Percentiles rank a stretch among this genome's conserved stretches.
Conservation (phyloP, 208 protist species). For the Leishmania gerbilli region DNA sequence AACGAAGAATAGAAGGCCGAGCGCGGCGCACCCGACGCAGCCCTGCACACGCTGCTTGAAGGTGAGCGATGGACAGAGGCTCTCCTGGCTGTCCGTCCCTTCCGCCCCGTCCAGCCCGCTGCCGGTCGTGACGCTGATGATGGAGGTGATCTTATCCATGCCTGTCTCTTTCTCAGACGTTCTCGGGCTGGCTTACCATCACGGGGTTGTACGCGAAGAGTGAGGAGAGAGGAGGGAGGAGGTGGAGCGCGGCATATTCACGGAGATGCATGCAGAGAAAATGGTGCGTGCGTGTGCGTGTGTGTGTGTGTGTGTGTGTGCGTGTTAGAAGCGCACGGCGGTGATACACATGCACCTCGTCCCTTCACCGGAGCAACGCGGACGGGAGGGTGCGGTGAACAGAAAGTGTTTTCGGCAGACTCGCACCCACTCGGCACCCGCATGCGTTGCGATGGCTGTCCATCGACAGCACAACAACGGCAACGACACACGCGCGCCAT, state of each 20-base stretch:
- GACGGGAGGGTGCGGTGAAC: neutral
- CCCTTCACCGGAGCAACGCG: too few species aligned
- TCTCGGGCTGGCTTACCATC: neutral
- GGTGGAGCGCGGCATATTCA: neutral
- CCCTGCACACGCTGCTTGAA: conserved; percentile 77
- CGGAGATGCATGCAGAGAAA: neutral
- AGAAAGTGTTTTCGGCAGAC: neutral
- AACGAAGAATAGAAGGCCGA: conserved; percentile 64
- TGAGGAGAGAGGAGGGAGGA: neutral
- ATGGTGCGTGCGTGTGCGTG: too few species aligned
- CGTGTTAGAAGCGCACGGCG: too few species aligned
- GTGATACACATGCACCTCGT: too few species aligned
- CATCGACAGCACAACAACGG: neutral
- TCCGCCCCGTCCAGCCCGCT: conserved; percentile 23
- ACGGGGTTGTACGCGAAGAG: too few species aligned
- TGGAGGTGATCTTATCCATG: conserved; percentile 56
- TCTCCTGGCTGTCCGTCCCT: conserved; percentile 31
- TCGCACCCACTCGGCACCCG: neutral
- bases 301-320: too few species aligned
- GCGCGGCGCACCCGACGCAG: conserved; percentile 45
- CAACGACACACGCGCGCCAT: neutral
- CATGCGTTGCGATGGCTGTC: neutral
- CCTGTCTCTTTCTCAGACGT: too few species aligned
- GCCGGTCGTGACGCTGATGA: conserved; percentile 39
- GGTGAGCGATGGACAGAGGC: conserved; percentile 77